Conservation (phyloP, 176 grass and related monocot species). For the Musa beccarii region DNA sequence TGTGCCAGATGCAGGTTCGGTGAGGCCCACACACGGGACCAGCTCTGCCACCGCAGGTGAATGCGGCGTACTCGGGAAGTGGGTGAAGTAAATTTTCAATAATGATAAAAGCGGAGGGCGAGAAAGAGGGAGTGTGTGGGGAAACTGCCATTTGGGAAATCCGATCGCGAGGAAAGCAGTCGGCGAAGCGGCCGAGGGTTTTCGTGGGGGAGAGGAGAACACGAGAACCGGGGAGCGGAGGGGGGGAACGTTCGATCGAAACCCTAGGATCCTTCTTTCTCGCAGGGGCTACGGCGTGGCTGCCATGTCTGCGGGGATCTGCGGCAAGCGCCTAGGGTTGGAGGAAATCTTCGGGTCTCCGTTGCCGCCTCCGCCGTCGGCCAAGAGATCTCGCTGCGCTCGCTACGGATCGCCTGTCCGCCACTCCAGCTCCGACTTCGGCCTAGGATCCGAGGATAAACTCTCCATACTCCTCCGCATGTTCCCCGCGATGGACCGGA, state of each 20-base stretch:
- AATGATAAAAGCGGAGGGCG: no score
- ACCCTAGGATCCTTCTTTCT: constrained; percentile 12
- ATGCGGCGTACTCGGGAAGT: rapidly evolving
- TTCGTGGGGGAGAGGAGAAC: no score
- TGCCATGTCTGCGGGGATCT: constrained; percentile 35
- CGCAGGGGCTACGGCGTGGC: not conserved
- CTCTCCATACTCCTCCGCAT: constrained; percentile 18
- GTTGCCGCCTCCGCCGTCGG: constrained; percentile 12
- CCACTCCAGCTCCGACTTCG: constrained; percentile 2
- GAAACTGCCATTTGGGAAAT: not conserved
- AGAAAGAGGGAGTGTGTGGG: no score
- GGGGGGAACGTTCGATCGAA: not conserved
- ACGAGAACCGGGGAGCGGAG: no score
- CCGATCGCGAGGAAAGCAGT: not conserved
- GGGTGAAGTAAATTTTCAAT: no score
- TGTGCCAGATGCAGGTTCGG: no score
- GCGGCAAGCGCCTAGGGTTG: constrained; percentile 33
- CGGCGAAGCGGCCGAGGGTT: no score
- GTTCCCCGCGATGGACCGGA: constrained; percentile 28
- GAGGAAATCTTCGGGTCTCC: constrained; percentile 34
- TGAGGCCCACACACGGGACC: no score
- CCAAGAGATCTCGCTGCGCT: constrained; percentile 22
- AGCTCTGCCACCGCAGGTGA: no score
- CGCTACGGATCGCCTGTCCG: constrained; percentile 19
- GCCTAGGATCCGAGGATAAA: constrained; percentile 22